Evolutionary conservation across 257 asterid species (phyloP), one percentile per base, ranked within the genome.

Genomic region (Coffea eugenioides): DNA sequence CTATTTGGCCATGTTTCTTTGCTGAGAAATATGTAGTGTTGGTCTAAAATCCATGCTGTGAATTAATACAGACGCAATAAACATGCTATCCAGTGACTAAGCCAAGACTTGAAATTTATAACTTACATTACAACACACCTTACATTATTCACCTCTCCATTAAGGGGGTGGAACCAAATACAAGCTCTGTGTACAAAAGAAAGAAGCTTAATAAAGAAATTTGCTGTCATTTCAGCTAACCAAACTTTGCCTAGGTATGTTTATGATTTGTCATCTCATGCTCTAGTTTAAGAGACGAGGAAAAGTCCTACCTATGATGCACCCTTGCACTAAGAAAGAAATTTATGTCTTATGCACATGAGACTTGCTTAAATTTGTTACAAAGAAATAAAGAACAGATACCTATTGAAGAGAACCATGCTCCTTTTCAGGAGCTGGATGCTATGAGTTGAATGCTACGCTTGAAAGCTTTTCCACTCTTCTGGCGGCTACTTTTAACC

Each of bases 401-500:
- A 39, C 56, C 72, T 25, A 62, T 14, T 45, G 23, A n/a, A 8
- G 6, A 20, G 3, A 75, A 41, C 6, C 36, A 1, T 39, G 45
- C 31, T 13, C 52, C 34, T 14, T 12, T 15, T 59, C 23, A 36
- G 75, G 71, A 62, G 71, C 79, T n/a, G 23, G 46, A 16, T 57
- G 12, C 82, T 73, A 13, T 64, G 72, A 18, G 52, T 14, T 16
- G 39, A 45, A 45, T n/a, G 27, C 69, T 72, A 36, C 39, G 68
- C 77, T 85, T 64, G 66, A 80, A 76, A 81, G 74, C 62, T 68
- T 77, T 84, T 72, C 79, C 86, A 76, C 3, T 54, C 86, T 88
- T 84, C 86, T 86, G 13, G 88, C 90, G 73, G 90, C 92, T 77
- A 88, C 88, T 77, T 85, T 61, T 89, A 90, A 91, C 85, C 82